Percentiles rank a stretch among this genome's conserved stretches.
Conservation (phyloP, 129 eudicot genomes). For the Solidago caesia region DNA sequence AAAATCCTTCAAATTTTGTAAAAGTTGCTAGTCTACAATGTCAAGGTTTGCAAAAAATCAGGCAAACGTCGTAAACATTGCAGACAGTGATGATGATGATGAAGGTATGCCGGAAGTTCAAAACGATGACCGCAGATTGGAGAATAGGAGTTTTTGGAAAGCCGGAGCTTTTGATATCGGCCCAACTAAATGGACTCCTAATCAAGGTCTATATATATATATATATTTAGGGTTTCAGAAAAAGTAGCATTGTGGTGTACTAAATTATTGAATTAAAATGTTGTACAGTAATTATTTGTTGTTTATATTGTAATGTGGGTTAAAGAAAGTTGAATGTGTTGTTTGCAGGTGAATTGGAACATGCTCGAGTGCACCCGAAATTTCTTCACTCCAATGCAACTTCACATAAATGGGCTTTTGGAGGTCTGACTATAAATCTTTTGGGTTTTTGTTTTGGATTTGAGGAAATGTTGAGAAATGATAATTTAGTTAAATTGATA, state of each 20-base stretch:
- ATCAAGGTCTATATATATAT: conserved; percentile 35
- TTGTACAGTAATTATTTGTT: background rate
- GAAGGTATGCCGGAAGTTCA: conserved; percentile 22
- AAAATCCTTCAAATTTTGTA: background rate
- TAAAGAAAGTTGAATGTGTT: conserved; percentile 9
- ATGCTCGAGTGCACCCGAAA: conserved; percentile 92
- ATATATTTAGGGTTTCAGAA: background rate
- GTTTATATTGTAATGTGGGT: too few relatives aligned
- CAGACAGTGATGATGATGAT: conserved; percentile 35
- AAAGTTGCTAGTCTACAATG: background rate
- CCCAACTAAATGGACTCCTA: conserved; percentile 38
- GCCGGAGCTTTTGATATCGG: conserved; percentile 71
- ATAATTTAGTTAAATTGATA: too few relatives aligned
- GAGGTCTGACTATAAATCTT: conserved; percentile 43
- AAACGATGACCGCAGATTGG: conserved; percentile 37
- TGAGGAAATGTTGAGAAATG: too few relatives aligned
- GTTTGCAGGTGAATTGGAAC: conserved; percentile 77
- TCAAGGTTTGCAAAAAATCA: background rate
- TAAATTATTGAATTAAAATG: background rate
- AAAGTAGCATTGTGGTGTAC: background rate
- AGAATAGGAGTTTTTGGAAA: conserved; percentile 85
- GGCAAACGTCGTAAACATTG: conserved; percentile 21
- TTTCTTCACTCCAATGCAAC: conserved; percentile 96
- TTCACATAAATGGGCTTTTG: conserved; percentile 97
- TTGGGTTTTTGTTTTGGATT: background rate